Evolutionary conservation across 2,329 filamentous ascomycete genomes (phyloP), one percentile per base, ranked within the genome.

Genomic region (Fusarium praegraminearum): DNA sequence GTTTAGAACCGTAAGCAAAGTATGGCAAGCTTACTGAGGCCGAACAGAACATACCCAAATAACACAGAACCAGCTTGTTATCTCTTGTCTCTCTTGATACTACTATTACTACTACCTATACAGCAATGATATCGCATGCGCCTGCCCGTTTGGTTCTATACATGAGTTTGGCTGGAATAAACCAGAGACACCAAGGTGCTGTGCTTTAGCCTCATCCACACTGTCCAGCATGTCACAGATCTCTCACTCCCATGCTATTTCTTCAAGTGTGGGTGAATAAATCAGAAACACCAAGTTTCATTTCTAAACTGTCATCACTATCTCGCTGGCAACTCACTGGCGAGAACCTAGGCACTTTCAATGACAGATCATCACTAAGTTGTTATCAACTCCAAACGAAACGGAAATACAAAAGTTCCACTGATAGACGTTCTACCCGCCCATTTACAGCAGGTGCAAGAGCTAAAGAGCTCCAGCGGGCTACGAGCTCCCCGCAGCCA

Each of bases 341-440:
- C 20, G 20, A 22, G 20, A 22, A 22, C 20, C 20, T 22, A 22
- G 24, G 15, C 4, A 28, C n/a, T 10, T 28, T 40, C 5, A 15
- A 30, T 11, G 22, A 8, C 18, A 18, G 7, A 32, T 20, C 28
- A 12, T 26, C 40, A 16, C 28, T 6, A 22, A 22, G 20, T 22
- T 30, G 9, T 18, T 16, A 47, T 20, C 33, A 15, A 52, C 8
- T 15, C 7, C 12, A 24, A 18, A 62, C 30, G 22, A 47, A 56
- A 20, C 45, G 10, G 20, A 28, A 20, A 47, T 43, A 64, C 51
- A 64, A 64, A 65, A 58, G 59, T 64, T 57, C 60, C 51, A 32
- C 22, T 15, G 28, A 46, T 46, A 32, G 36, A 43, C 52, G 24
- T 30, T 57, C 33, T 45, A 26, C 43, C 15, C 35, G 30, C 38